Base-by-base conservation (phyloP, 257 asterid species). In the Anisodus acutangulus region DNA sequence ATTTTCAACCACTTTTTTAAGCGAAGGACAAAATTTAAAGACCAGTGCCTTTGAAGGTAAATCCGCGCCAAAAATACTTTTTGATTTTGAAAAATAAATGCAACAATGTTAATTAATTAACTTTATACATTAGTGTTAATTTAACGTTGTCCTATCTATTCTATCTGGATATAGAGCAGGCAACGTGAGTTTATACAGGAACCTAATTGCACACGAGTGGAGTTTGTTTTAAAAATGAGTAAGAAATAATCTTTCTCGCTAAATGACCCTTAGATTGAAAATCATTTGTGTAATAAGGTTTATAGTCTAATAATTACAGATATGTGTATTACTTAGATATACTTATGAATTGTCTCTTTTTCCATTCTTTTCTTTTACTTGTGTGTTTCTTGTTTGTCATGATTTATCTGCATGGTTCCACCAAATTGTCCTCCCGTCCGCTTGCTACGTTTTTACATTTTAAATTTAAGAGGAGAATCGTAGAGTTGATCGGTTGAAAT, bases 331-430 rank as follows among this genome's bases (percentile, higher is more conserved):
- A 55, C 60, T 6, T 57, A 15, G 22, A 57, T 57, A 16, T 60
- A 60, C 35, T n/a, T 17, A 60, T n/a, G 35, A 7, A 60, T 6
- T 22, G 7, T 19, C n/a, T 60, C 35, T 35, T 60, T n/a, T 60
- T 60, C 9, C 26, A 4, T 54, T 54, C 15, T 41, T 41, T 41
- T 3, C 59, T 4, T 58, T 16, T 58, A 15, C 31, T 8, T 0
- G 10, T 60, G 31, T n/a, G 9, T 5, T 60, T 60, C 5, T 60
- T 60, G 67, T 60, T 59, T n/a, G 26, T 59, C 31, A n/a, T 19
- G 35, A 70, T 54, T 70, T 69, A 86, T 85, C 64, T 83, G 69
- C 72, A 57, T 80, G 81, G 84, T 71, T 79, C 89, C 86, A 86
- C 84, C 59, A 58, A 49, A 59, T 17, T 17, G 31, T 59, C 66